These are phyloP conservation scores for Fusarium armeniacum DNA, from an alignment of 2,329 filamentous ascomycete genomes.

Conservation along the genomic window DNA sequence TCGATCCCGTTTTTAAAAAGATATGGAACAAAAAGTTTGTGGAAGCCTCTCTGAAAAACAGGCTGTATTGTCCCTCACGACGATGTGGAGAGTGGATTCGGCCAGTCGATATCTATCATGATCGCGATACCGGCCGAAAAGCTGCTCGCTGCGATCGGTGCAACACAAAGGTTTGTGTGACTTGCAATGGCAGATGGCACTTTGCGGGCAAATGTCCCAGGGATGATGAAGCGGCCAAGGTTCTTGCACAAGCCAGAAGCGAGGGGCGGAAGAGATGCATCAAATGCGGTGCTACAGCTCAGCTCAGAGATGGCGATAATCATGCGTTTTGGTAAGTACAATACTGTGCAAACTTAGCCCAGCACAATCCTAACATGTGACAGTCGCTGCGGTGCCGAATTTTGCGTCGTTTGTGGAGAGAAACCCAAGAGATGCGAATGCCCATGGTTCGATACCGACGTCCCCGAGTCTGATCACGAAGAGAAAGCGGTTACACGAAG, in stretches of 20 bases:
- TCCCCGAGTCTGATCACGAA: constrained; percentile 66
- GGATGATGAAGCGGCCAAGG: constrained; percentile 74
- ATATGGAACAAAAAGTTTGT: constrained; percentile 85
- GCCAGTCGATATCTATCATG: constrained; percentile 74
- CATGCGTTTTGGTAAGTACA: constrained; percentile 84
- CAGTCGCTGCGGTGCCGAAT: constrained; percentile 83
- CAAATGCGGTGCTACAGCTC: constrained; percentile 79
- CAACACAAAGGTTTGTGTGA: constrained; percentile 78
- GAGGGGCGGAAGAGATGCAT: constrained; percentile 83
- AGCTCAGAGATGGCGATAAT: constrained; percentile 86
- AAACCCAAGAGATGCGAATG: constrained; percentile 90
- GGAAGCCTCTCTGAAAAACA: constrained; percentile 80
- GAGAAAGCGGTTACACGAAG: constrained; percentile 65
- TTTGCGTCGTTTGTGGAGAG: constrained; percentile 86
- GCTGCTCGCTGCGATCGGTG: constrained; percentile 79
- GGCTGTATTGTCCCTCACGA: constrained; percentile 80
- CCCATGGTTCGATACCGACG: constrained; percentile 79
- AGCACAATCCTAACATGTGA: constrained; percentile 32
- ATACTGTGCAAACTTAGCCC: rapidly evolving
- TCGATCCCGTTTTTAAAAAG: constrained; percentile 80
- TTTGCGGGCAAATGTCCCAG: constrained; percentile 76
- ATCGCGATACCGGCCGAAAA: constrained; percentile 70
- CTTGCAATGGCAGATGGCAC: constrained; percentile 83
- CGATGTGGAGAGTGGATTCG: constrained; percentile 86
- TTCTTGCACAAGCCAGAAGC: constrained; percentile 75